A percentile compares a stretch with the other conserved stretches of the same genome.
Conservation (phyloP, 352 stramenopile genomes). For the Phytophthora pinifolia region DNA sequence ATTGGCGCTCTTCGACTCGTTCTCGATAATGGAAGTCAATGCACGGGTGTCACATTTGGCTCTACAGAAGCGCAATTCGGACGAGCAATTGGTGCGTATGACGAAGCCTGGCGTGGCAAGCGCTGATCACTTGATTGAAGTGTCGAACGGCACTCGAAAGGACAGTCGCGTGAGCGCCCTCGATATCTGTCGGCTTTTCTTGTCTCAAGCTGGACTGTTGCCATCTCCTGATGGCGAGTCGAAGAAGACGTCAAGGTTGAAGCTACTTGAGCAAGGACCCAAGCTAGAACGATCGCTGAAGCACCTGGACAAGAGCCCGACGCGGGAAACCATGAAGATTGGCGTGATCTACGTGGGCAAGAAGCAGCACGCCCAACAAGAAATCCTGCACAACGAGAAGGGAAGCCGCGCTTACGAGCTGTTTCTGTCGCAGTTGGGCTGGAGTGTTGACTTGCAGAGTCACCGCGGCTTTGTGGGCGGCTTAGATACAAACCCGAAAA, state of each 20-base stretch:
- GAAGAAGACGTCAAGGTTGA: slow-evolving; percentile 54
- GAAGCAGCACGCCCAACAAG: slow-evolving; percentile 72
- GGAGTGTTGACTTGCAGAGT: slow-evolving; percentile 65
- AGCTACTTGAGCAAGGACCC: slow-evolving; percentile 67
- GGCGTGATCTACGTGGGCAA: slow-evolving; percentile 85
- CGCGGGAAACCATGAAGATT: slow-evolving; percentile 90
- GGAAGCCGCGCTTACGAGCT: slow-evolving; percentile 65
- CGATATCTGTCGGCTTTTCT: slow-evolving; percentile 82
- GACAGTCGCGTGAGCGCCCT: slow-evolving; percentile 61
- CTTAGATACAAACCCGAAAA: slow-evolving; percentile 79
- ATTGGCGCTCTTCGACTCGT: slow-evolving; percentile 78
- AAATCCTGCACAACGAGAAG: slow-evolving; percentile 78
- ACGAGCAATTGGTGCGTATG: slow-evolving; percentile 38
- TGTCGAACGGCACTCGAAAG: slow-evolving; percentile 26
- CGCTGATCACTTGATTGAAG: slow-evolving; percentile 36
- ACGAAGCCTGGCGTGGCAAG: slow-evolving; percentile 41
- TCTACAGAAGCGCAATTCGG: slow-evolving; percentile 44
- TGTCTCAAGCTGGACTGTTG: slow-evolving; percentile 72
- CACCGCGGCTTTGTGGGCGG: slow-evolving; percentile 79
- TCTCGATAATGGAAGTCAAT: slow-evolving; percentile 89
- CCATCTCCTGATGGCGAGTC: slow-evolving; percentile 62
- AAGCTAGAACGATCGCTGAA: slow-evolving; percentile 83
- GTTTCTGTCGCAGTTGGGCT: slow-evolving; percentile 78
- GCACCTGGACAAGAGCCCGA: slow-evolving; percentile 84
- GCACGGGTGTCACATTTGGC: slow-evolving; percentile 66